These are phyloP conservation scores for peach (Prunus persica) DNA, from an alignment of 306 rosid genomes.

Conservation along the genomic window Prunus_persica_NCBIv2 NC_034009.1:35972001-35972500, in stretches of 20 bases:
- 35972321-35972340: constrained; percentile 25
- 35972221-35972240: constrained; percentile 30
- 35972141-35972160: constrained; percentile 38
- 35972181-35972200: constrained; percentile 16
- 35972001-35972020: constrained; percentile 91
- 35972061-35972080: constrained; percentile 25
- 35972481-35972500: constrained; percentile 61
- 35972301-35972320: constrained; percentile 32
- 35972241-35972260: constrained; percentile 26
- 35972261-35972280: constrained; percentile 28
- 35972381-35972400: constrained; percentile 34
- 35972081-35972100: constrained; percentile 21
- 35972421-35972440: constrained; percentile 36
- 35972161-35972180: constrained; percentile 25
- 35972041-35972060: constrained; percentile 42
- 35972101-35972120: constrained; percentile 44
- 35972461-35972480: constrained; percentile 43
- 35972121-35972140: constrained; percentile 37
- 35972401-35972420: constrained; percentile 19
- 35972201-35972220: constrained; percentile 26
- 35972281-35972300: constrained; percentile 36
- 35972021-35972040: constrained; percentile 71
- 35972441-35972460: constrained; percentile 29
- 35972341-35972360: constrained; percentile 26
- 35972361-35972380: constrained; percentile 25